A percentile compares a stretch with the other conserved stretches of the same genome.
These are phyloP conservation scores for Ascochyta lentis DNA, from an alignment of 2,329 filamentous ascomycete species.

Conservation along the genomic window DNA sequence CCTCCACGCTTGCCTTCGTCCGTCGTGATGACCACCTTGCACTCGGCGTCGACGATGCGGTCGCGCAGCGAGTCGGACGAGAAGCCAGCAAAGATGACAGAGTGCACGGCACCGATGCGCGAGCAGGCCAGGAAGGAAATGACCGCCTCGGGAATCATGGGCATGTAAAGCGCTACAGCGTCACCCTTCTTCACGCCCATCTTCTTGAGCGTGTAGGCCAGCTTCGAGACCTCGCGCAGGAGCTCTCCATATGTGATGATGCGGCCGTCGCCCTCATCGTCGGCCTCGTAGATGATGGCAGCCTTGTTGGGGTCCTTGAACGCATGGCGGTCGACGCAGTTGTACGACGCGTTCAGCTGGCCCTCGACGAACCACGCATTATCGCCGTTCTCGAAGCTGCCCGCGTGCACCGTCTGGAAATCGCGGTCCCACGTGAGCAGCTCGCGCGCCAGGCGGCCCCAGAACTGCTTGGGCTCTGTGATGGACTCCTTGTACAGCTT, in stretches of 20 bases:
- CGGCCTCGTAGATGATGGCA: constrained; percentile 98
- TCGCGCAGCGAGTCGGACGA: constrained; percentile 95
- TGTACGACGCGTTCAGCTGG: constrained; percentile 92
- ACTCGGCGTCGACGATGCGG: constrained; percentile 88
- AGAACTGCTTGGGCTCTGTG: constrained; percentile 86
- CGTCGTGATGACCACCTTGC: constrained; percentile 93
- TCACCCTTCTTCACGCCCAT: constrained; percentile 98
- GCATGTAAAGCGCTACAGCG: constrained; percentile 94
- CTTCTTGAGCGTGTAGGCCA: constrained; percentile 87
- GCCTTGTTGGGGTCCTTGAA: constrained; percentile 90
- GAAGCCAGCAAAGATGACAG: constrained; percentile 97
- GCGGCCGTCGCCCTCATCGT: constrained; percentile 85
- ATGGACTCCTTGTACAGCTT: constrained; percentile 82
- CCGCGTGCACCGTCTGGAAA: constrained; percentile 86
- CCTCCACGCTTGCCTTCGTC: constrained; percentile 98
- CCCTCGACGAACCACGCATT: constrained; percentile 95
- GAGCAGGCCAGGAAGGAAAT: constrained; percentile 89
- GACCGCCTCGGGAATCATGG: constrained; percentile 97
- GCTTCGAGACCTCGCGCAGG: constrained; percentile 85
- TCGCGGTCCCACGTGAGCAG: constrained; percentile 89
- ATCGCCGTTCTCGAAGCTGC: constrained; percentile 80
- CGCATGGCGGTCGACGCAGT: constrained; percentile 97
- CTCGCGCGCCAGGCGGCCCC: constrained; percentile 84
- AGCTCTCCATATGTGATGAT: constrained; percentile 93
- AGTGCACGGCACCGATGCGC: constrained; percentile 95